Conservation (phyloP, 768 basidiomycete species). For the Boletus reticuloceps region DNA sequence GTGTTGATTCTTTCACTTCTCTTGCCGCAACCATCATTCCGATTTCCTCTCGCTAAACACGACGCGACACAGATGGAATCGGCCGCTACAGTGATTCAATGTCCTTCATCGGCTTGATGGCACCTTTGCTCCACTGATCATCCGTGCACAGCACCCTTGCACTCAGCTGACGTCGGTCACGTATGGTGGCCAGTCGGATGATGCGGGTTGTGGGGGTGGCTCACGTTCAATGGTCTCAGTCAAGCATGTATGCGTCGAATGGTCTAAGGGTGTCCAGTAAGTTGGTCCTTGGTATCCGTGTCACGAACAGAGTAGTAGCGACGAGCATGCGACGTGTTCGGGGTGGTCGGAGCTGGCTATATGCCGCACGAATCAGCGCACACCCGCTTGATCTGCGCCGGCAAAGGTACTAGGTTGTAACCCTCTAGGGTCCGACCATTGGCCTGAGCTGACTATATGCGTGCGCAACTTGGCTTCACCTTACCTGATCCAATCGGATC, state of each 20-base stretch:
- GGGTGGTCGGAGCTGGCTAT: background rate
- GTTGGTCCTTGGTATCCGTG: background rate
- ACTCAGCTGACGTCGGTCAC: constrained; percentile 2
- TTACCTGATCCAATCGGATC: no score
- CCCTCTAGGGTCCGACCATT: no score
- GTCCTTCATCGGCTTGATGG: background rate
- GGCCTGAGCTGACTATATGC: no score
- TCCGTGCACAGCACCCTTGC: constrained; percentile 10
- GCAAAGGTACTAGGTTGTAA: background rate
- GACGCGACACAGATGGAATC: background rate
- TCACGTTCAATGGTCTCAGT: constrained; percentile 7
- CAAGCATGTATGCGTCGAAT: background rate
- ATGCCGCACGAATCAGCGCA: background rate
- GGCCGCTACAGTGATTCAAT: background rate
- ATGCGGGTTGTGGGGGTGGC: constrained; percentile 7
- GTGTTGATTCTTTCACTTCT: no score
- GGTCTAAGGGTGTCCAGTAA: background rate
- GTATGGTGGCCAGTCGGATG: constrained; percentile 2
- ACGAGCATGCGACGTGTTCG: background rate
- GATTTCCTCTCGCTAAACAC: no score
- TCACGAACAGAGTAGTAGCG: no score
- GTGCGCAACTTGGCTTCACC: no score
- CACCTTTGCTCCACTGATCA: background rate
- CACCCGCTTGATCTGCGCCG: background rate
- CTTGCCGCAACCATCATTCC: no score